phyloP scores from a whole-genome alignment of 148 eudicot species.

The Vaccinium corymbosum region DNA sequence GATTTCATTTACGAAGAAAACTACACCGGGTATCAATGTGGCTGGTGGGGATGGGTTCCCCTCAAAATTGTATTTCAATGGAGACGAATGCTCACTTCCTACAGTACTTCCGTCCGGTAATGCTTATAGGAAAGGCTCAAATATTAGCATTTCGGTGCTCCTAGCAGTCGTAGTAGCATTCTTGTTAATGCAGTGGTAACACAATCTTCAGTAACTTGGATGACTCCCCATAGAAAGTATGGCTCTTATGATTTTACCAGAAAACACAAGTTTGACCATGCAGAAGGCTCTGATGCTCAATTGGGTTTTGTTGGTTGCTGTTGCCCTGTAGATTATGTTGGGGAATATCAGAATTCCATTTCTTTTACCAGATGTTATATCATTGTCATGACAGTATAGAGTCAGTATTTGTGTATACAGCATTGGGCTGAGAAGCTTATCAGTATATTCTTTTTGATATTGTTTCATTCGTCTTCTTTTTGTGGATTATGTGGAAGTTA shows the following conservation, averaged over 20 bases:
- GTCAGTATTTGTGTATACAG: constrained; percentile 13
- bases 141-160: constrained; percentile 23
- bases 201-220: constrained; percentile 19
- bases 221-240: background rate
- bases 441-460: background rate
- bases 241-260: background rate
- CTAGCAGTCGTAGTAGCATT: constrained; percentile 29
- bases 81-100: constrained; percentile 77
- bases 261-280: background rate
- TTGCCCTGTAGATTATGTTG: constrained; percentile 7
- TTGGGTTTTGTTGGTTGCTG: background rate
- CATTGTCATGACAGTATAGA: background rate
- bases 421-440: background rate
- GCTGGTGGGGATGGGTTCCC: constrained; percentile 62
- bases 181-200: constrained; percentile 35
- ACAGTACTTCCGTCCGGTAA: constrained; percentile 38
- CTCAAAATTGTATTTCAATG: constrained; percentile 60
- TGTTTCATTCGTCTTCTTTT: background rate
- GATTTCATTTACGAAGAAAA: constrained; percentile 58
- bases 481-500: background rate
- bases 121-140: constrained; percentile 26
- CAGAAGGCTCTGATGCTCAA: background rate
- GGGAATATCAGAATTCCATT: constrained; percentile 6
- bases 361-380: background rate
- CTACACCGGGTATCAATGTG: constrained; percentile 41